phyloP scores from a whole-genome alignment of 768 basidiomycete genomes.

The Paxillus involutus region DNA sequence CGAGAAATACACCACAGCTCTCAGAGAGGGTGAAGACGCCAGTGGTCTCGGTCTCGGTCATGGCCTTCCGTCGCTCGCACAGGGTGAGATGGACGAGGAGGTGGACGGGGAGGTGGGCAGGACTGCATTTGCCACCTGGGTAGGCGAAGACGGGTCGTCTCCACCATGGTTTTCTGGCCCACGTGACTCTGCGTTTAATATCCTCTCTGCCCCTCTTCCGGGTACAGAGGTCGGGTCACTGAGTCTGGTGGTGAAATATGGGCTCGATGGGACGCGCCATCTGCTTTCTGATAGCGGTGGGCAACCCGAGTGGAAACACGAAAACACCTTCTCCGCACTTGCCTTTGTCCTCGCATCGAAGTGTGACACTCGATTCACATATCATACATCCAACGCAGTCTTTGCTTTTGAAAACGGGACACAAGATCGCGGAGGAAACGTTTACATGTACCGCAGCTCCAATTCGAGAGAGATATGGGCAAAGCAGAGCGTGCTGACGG shows the following conservation, averaged over 20 bases:
- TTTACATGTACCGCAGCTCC: conserved; percentile 79
- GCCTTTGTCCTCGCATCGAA: conserved; percentile 95
- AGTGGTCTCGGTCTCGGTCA: conserved; percentile 64
- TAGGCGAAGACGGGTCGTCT: conserved; percentile 48
- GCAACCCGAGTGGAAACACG: conserved; percentile 63
- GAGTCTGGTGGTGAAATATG: conserved; percentile 62
- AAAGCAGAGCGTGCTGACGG: conserved; percentile 78
- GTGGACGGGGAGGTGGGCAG: conserved; percentile 76
- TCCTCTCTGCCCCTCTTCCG: conserved; percentile 76
- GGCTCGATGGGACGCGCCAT: conserved; percentile 72
- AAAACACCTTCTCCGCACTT: conserved; percentile 83
- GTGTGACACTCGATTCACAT: conserved; percentile 83
- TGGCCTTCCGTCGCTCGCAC: conserved; percentile 76
- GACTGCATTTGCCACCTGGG: conserved; percentile 64
- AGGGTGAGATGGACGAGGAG: conserved; percentile 91
- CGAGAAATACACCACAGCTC: conserved; percentile 79
- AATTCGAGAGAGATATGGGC: conserved; percentile 56
- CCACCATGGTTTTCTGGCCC: conserved; percentile 42
- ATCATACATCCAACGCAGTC: conserved; percentile 61
- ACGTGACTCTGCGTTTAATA: conserved; percentile 38
- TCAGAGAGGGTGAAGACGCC: conserved; percentile 56
- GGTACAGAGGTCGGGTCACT: conserved; percentile 39
- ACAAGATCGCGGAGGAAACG: conserved; percentile 69
- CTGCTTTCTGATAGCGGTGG: conserved; percentile 33
- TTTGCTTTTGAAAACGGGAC: conserved; percentile 84